A percentile compares a stretch with the other conserved stretches of the same genome.
Conservation (phyloP, 441 rosid species). For the Pelargonium cotyledonis region DNA sequence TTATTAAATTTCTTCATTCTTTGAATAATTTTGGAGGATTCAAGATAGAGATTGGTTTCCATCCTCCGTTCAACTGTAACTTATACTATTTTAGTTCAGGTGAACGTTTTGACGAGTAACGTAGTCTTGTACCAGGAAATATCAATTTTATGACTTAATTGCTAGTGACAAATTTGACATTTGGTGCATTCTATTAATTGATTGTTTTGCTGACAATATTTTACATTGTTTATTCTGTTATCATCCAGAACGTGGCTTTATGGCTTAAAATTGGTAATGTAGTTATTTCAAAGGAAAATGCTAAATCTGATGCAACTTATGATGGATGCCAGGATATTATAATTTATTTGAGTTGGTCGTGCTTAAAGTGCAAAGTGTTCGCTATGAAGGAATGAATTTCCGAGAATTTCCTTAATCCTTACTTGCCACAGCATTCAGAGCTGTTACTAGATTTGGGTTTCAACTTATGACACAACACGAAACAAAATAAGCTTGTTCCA, state of each 20-base stretch:
- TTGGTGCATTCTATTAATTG: neutral
- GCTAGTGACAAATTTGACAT: conserved; percentile 5
- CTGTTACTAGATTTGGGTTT: no score
- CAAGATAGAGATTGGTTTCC: conserved; percentile 1
- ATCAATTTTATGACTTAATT: neutral
- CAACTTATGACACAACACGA: no score
- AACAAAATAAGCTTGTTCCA: no score
- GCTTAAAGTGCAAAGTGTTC: no score
- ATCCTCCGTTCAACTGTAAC: conserved; percentile 1
- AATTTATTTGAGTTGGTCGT: no score
- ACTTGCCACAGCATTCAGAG: no score
- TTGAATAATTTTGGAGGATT: conserved; percentile 15
- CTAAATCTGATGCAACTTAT: neutral
- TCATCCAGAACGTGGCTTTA: neutral
- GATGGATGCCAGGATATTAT: neutral
- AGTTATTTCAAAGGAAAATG: neutral
- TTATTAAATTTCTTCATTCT: conserved; percentile 15
- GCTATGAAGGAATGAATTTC: no score
- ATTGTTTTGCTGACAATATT: no score
- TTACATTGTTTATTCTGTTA: neutral
- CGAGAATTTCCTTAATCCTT: no score
- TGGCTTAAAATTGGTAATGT: neutral
- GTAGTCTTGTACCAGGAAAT: neutral
- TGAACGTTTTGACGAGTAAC: conserved; percentile 1
- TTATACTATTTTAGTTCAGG: conserved; percentile 12